phyloP scores from a whole-genome alignment of 257 asterid species.

The Petunia secreta region DNA sequence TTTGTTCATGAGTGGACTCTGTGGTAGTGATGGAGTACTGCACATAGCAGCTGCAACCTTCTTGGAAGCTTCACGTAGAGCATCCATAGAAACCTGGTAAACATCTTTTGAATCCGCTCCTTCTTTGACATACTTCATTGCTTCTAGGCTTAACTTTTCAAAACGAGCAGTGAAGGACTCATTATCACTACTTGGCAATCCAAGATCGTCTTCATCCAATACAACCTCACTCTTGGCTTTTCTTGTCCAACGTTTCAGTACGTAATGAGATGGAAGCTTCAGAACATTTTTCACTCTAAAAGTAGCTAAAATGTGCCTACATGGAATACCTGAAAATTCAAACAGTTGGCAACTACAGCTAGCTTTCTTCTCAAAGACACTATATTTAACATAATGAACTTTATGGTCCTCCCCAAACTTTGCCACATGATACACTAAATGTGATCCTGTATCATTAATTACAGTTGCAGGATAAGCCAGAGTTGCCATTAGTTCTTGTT shows the following conservation, averaged over 20 bases:
- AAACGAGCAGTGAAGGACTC: conserved; percentile 87
- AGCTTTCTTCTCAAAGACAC: conserved; percentile 79
- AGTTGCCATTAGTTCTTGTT: conserved; percentile 84
- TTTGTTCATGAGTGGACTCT: not conserved
- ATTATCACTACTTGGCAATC: conserved; percentile 65
- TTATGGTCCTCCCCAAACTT: conserved; percentile 87
- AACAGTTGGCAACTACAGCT: conserved; percentile 89
- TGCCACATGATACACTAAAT: conserved; percentile 69
- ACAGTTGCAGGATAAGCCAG: conserved; percentile 79
- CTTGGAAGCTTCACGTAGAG: conserved; percentile 70
- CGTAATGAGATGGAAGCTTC: conserved; percentile 76
- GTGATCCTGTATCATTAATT: conserved; percentile 70
- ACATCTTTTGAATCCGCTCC: conserved; percentile 67
- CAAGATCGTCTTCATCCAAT: conserved; percentile 60
- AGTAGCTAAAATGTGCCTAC: conserved; percentile 84
- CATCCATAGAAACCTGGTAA: conserved; percentile 64
- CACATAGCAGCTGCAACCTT: conserved; percentile 54
- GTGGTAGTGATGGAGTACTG: not conserved
- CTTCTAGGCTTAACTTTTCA: conserved; percentile 81
- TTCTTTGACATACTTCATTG: conserved; percentile 74
- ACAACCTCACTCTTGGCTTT: conserved; percentile 77
- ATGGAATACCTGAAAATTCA: conserved; percentile 86
- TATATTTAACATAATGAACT: conserved; percentile 69
- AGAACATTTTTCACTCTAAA: conserved; percentile 89
- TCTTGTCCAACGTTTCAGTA: conserved; percentile 87